Conservation (phyloP, 164 flowering plant species). For the Macadamia integrifolia region DNA sequence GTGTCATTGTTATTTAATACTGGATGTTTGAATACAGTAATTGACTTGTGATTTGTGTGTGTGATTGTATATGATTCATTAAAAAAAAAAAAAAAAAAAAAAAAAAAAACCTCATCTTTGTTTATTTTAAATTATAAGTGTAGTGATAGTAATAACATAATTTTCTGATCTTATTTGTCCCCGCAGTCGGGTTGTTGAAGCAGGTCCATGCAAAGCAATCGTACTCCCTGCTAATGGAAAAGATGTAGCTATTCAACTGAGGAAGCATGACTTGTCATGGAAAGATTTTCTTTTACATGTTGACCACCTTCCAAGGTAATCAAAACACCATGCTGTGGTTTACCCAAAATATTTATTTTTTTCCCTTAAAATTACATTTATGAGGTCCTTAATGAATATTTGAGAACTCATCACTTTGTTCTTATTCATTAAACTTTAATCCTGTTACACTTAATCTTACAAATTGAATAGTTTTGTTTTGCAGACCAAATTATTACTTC, state of each 20-base stretch:
- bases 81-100: too few species aligned
- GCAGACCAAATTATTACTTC: constrained; percentile 50
- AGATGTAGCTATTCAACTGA: constrained; percentile 42
- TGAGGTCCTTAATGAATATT: neutral
- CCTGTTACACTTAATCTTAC: neutral
- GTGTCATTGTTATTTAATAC: neutral
- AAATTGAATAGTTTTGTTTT: constrained; percentile 1
- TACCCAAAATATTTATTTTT: neutral
- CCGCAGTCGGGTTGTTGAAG: constrained; percentile 80
- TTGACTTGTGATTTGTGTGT: too few species aligned
- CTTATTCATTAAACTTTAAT: neutral
- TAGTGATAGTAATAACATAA: neutral
- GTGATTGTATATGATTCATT: too few species aligned
- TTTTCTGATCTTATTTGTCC: constrained; percentile 2
- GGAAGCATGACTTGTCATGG: constrained; percentile 81
- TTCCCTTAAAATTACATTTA: neutral
- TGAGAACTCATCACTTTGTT: too few species aligned
- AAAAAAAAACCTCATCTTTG: too few species aligned
- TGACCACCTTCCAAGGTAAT: constrained; percentile 52
- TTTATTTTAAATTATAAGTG: neutral
- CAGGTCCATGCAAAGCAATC: constrained; percentile 52
- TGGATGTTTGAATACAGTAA: too few species aligned
- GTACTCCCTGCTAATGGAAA: constrained; percentile 72
- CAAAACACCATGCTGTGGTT: neutral
- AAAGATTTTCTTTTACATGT: constrained; percentile 50